Conservation (phyloP, 257 asterid species). For the Solanum corneliomulleri region DNA sequence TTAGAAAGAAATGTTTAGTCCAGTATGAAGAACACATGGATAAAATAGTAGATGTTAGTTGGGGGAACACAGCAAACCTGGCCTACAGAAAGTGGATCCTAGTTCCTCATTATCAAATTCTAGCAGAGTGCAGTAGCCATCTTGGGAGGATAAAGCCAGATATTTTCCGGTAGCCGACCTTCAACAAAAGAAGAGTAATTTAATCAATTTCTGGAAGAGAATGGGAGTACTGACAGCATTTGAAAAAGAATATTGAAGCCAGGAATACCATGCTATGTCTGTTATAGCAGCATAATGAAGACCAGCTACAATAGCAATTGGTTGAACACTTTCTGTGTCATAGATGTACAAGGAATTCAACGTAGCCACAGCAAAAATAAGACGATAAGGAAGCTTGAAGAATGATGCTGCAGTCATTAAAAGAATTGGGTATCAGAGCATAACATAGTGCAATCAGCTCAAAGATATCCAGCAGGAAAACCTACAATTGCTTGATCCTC, state of each 20-base stretch:
- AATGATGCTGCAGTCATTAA: constrained; percentile 38
- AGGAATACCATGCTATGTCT: constrained; percentile 82
- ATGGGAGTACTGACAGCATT: not conserved
- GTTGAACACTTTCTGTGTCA: constrained; percentile 87
- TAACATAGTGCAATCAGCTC: constrained; percentile 1
- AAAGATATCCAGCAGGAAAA: not conserved
- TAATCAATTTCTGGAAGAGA: not conserved
- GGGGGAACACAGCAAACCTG: constrained; percentile 31
- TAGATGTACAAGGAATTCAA: constrained; percentile 78
- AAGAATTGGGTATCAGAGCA: not conserved
- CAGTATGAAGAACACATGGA: not conserved
- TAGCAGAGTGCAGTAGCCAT: constrained; percentile 95
- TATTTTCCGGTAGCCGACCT: constrained; percentile 67
- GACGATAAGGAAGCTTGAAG: constrained; percentile 88
- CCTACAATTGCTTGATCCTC: constrained; percentile 59
- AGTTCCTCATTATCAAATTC: constrained; percentile 79
- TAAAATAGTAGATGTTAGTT: not conserved
- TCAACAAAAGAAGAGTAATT: not conserved
- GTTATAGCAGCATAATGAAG: constrained; percentile 93
- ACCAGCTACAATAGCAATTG: constrained; percentile 76
- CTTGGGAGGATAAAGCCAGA: constrained; percentile 80
- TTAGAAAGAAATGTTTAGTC: not conserved
- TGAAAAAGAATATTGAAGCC: not conserved
- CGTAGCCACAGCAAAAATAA: constrained; percentile 87
- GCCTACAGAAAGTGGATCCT: constrained; percentile 36